A percentile compares a stretch with the other conserved stretches of the same genome.
Evolutionary conservation across 148 eudicot genomes (phyloP).

Genomic region (Cornus controversa): DNA sequence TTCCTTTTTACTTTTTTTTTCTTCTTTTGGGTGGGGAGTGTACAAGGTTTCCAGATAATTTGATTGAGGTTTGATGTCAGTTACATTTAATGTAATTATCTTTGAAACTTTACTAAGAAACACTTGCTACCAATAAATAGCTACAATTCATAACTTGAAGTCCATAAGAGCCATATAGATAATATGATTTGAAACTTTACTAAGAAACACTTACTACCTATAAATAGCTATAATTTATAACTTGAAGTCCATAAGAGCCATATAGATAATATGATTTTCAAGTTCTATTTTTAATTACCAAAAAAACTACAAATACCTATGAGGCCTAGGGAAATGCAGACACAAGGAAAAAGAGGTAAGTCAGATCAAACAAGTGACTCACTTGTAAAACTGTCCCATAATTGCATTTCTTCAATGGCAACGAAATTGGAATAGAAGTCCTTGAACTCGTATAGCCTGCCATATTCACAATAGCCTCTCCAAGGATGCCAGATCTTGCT

Average conservation of each 20-base stretch:
- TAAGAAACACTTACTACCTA: no score
- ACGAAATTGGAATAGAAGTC: slow-evolving; percentile 40
- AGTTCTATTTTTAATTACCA: background rate
- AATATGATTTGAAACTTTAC: background rate
- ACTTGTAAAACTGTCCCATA: slow-evolving; percentile 64
- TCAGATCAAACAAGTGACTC: slow-evolving; percentile 9
- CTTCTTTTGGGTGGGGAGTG: no score
- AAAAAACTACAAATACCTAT: no score
- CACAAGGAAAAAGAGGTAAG: background rate
- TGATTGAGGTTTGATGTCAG: no score
- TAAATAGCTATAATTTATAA: no score
- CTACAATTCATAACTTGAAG: background rate
- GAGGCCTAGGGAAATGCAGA: background rate
- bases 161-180: background rate
- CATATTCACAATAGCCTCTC: slow-evolving; percentile 63
- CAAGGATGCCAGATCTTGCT: slow-evolving; percentile 70
- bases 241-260: background rate
- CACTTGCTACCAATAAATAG: no score
- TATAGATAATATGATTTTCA: background rate
- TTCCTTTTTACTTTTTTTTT: no score
- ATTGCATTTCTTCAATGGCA: slow-evolving; percentile 61
- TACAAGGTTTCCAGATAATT: no score
- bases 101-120: background rate
- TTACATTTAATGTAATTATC: background rate
- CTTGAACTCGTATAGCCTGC: slow-evolving; percentile 41